A percentile compares a stretch with the other conserved stretches of the same genome.
Evolutionary conservation across 345 rosid genomes (phyloP).

Genomic region (Eucalyptus pumila): DNA sequence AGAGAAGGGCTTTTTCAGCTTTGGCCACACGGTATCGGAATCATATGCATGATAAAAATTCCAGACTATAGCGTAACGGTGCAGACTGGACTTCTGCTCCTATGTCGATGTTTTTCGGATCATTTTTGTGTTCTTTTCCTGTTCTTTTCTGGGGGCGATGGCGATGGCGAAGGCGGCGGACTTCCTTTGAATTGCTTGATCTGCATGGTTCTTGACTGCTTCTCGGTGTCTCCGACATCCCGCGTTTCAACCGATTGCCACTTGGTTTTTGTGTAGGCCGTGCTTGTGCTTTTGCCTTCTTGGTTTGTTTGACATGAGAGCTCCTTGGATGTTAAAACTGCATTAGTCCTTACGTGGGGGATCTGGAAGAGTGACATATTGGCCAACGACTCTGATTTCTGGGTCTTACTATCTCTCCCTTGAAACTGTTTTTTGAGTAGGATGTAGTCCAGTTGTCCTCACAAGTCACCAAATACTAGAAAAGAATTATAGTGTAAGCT

Average conservation of each 20-base stretch:
- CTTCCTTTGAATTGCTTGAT: neutral
- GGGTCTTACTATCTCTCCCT: neutral
- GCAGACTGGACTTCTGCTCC: neutral
- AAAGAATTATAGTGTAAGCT: neutral
- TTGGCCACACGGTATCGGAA: too few species aligned
- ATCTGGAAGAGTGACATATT: neutral
- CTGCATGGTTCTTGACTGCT: neutral
- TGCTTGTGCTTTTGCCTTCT: neutral
- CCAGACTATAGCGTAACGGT: neutral
- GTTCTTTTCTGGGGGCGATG: neutral
- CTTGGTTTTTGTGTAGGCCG: neutral
- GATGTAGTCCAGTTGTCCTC: neutral
- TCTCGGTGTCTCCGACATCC: neutral
- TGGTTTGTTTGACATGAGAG: neutral
- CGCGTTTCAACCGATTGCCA: neutral
- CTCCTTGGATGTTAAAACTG: neutral
- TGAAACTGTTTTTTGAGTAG: neutral
- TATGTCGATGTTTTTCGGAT: too few species aligned
- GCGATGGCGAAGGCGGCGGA: neutral
- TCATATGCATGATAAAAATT: neutral
- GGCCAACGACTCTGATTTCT: neutral
- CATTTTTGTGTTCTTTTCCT: neutral
- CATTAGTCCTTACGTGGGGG: neutral
- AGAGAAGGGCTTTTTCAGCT: neutral
- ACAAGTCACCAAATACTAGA: neutral